These are phyloP conservation scores for Citrus maxima DNA, from an alignment of 345 rosid genomes.

Conservation along the genomic window DNA sequence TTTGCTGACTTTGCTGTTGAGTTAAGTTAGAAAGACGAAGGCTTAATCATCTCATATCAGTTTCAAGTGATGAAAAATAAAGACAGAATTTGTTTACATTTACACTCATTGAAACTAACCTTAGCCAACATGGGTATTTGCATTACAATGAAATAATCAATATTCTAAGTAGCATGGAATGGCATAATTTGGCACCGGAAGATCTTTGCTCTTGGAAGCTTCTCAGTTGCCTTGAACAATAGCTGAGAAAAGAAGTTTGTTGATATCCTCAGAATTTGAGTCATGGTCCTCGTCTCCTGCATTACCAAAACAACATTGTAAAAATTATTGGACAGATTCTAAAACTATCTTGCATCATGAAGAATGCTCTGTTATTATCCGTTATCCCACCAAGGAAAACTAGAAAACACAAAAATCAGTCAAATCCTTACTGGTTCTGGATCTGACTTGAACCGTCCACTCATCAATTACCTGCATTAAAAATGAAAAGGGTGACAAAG, in stretches of 20 bases:
- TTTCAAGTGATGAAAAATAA: no score
- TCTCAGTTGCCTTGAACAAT: slow-evolving; percentile 49
- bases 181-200: background rate
- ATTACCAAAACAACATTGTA: slow-evolving; percentile 12
- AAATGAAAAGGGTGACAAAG: background rate
- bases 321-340: background rate
- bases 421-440: slow-evolving; percentile 52
- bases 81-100: background rate
- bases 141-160: background rate
- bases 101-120: background rate
- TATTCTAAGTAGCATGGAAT: background rate
- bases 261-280: slow-evolving; percentile 59
- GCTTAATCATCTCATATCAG: no score
- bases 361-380: background rate
- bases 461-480: slow-evolving; percentile 68
- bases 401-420: background rate
- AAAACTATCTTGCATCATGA: no score
- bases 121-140: background rate
- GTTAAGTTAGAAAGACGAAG: background rate
- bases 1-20: background rate
- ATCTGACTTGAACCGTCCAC: slow-evolving; percentile 77
- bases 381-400: background rate
- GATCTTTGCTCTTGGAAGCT: background rate
- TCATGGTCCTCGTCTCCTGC: slow-evolving; percentile 51
- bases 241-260: slow-evolving; percentile 75